Evolutionary conservation across 768 basidiomycete species (phyloP).

Genomic region (Serendipita indica): DNA sequence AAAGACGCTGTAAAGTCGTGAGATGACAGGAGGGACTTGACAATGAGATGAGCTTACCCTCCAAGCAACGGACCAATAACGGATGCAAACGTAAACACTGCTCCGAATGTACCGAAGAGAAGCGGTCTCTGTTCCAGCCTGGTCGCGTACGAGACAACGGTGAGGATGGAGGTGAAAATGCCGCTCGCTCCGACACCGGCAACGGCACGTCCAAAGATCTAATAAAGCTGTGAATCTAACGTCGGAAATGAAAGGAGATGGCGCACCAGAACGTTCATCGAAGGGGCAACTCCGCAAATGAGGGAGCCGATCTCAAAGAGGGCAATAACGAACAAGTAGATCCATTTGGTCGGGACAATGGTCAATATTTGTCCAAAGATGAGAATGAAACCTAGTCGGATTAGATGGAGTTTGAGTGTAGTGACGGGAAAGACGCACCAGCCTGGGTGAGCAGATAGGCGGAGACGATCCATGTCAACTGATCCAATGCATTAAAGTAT

Average conservation of each 20-base stretch:
- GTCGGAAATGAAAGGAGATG: too few relatives aligned
- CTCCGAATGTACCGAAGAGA: conserved; percentile 29
- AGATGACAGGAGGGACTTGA: background rate
- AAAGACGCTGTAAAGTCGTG: background rate
- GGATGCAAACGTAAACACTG: conserved; percentile 22
- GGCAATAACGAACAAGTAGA: background rate
- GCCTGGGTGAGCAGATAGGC: conserved; percentile 18
- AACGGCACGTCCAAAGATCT: conserved; percentile 31
- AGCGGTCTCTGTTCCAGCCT: conserved; percentile 21
- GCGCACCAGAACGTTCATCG: conserved; percentile 18
- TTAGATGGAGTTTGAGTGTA: background rate
- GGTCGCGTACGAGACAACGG: conserved; percentile 17
- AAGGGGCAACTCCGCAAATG: conserved; percentile 18
- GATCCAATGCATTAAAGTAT: conserved; percentile 20
- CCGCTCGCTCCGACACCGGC: conserved; percentile 29
- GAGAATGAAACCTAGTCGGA: conserved; percentile 18
- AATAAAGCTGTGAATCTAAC: background rate
- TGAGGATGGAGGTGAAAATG: conserved; percentile 18
- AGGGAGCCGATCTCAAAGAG: conserved; percentile 14
- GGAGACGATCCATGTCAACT: conserved; percentile 20
- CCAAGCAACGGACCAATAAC: background rate
- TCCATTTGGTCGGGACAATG: conserved; percentile 23
- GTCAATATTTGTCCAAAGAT: conserved; percentile 22
- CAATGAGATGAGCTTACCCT: background rate
- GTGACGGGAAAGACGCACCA: conserved; percentile 5